Evolutionary conservation across 306 rosid species (phyloP), one percentile per base, ranked within the genome.

Genomic region (Lupinus albus): DNA sequence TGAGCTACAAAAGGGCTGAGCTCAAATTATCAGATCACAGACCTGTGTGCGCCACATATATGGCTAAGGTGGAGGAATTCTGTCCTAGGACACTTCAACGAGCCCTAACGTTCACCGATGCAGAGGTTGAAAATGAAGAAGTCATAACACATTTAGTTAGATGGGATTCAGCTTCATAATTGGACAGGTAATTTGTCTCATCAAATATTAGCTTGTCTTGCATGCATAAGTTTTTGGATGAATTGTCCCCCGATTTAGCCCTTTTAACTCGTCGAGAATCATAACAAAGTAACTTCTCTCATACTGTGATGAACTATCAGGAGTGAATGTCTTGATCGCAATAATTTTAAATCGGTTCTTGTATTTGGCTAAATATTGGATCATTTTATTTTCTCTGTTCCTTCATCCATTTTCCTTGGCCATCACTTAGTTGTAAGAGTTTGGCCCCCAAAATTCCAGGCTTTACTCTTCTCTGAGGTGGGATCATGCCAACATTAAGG

Each of bases 51-150:
- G 97, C 99, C 35, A 86, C 89, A 42, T 94, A 77, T 30, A 55
- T 78, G 83, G 91, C 83, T 21, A 97, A 94, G 68, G 92, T 88
- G 59, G 99, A 94, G 81, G 81, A 79, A 25, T 91, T 91, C 78
- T 88, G 85, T 56, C 83, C 87, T 16, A 82, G 82, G 80, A 94
- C 75, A 83, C 91, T 91, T 64, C 99, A 94, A 65, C 76, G 83
- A 41, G 97, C 97, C 51, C 87, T 94, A 50, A 88, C 99, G 11
- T 81, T 86, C 78, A 91, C 97, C 0, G 91, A 94, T 55, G 96
- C 95, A 36, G 99, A 94, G 91, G 75, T 94, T 47, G 91, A 94
- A 79, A 84, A 80, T 58, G 89, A 72, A 56, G 81, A 85, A 38
- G 59, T 49, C 32, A 10, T 72, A 11, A 12, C 68, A 11, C 82